Percentiles rank a stretch among this genome's conserved stretches.
These are phyloP conservation scores for Stipa capillata DNA, from an alignment of 176 grass and related monocot genomes.

Conservation along the genomic window DNA sequence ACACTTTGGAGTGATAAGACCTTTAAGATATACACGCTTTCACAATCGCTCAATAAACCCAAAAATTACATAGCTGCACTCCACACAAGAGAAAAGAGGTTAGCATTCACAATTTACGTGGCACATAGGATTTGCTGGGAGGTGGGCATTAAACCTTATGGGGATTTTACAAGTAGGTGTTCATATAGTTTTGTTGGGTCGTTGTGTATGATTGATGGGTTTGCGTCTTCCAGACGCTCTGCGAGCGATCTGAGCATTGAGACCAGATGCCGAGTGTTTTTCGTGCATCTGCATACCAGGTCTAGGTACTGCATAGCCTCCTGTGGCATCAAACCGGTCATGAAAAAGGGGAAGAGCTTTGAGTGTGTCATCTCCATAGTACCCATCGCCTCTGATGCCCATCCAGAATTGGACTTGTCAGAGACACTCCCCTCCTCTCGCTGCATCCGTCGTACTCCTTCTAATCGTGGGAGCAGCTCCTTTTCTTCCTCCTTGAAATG, in stretches of 20 bases:
- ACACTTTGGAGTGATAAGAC: conserved; percentile 8
- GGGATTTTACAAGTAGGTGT: conserved; percentile 51
- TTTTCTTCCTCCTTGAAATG: conserved; percentile 95
- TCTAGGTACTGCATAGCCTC: conserved; percentile 88
- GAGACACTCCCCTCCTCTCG: conserved; percentile 49
- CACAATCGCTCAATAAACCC: conserved; percentile 25
- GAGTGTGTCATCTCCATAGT: conserved; percentile 83
- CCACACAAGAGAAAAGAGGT: conserved; percentile 30
- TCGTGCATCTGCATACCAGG: conserved; percentile 50
- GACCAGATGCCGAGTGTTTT: conserved; percentile 42
- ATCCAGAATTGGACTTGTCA: conserved; percentile 45
- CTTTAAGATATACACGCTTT: conserved; percentile 36
- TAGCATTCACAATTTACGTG: conserved; percentile 41
- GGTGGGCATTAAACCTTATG: conserved; percentile 1
- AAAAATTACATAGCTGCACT: conserved; percentile 46
- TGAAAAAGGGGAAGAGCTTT: conserved; percentile 83
- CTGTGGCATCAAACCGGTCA: conserved; percentile 79
- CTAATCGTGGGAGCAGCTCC: conserved; percentile 64
- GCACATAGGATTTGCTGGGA: background rate
- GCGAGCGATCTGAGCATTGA: conserved; percentile 64
- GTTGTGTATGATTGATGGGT: conserved; percentile 51
- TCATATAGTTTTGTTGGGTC: conserved; percentile 44
- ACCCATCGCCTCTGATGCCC: conserved; percentile 42
- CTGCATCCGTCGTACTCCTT: conserved; percentile 49
- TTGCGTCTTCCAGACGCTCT: conserved; percentile 45